These are phyloP conservation scores for Thoreauomyces humboldtii DNA, from an alignment of 192 early-diverging fungal species.

Conservation along the genomic window DNA sequence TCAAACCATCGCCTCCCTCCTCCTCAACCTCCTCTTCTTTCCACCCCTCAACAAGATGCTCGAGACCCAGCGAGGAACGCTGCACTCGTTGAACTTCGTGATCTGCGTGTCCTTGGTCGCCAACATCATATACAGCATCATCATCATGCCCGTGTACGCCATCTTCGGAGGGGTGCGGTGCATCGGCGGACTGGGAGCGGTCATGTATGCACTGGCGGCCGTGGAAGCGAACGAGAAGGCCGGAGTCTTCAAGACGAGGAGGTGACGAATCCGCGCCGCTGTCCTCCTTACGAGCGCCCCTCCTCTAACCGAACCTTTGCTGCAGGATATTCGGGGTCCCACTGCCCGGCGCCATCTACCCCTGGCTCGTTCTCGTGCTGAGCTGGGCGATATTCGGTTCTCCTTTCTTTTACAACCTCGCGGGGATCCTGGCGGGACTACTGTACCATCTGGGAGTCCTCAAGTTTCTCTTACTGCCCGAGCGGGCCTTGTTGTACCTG, in stretches of 20 bases:
- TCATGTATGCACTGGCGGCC: constrained; percentile 16
- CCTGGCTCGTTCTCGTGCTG: constrained; percentile 19
- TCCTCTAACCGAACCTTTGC: background rate
- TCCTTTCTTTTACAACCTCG: constrained; percentile 23
- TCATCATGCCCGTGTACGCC: background rate
- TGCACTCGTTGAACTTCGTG: constrained; percentile 13
- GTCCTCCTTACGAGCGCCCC: background rate
- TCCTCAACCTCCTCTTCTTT: constrained; percentile 27
- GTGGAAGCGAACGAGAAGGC: constrained; percentile 26
- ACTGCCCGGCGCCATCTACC: constrained; percentile 24
- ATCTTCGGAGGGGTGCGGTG: background rate
- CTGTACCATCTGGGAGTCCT: constrained; percentile 20
- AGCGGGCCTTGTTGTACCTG: background rate
- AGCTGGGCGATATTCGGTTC: background rate
- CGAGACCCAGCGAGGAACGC: constrained; percentile 18
- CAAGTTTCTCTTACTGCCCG: constrained; percentile 16
- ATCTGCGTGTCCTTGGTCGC: background rate
- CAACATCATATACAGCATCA: background rate
- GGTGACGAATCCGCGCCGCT: background rate
- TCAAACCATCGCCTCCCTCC: background rate
- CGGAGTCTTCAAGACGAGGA: constrained; percentile 21
- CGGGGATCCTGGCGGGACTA: constrained; percentile 20
- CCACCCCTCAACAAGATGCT: constrained; percentile 12
- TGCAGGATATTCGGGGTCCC: constrained; percentile 23
- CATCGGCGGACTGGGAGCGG: constrained; percentile 7